phyloP scores from a whole-genome alignment of 2,329 filamentous ascomycete genomes.

The Didymella lethalis region DNA sequence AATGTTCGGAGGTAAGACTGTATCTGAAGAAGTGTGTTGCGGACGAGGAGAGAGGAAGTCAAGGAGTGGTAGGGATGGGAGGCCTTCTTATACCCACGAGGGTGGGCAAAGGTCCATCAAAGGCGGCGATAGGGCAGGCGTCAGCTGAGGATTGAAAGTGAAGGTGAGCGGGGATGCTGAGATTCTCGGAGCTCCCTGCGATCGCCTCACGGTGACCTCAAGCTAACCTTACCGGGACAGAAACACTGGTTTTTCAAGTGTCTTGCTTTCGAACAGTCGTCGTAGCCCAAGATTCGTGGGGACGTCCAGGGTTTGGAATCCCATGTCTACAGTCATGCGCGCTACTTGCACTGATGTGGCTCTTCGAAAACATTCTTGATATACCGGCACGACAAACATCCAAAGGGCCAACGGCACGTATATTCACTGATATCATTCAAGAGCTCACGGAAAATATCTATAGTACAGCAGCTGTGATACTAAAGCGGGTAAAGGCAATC shows the following conservation, averaged over 20 bases:
- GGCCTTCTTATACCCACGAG: not conserved
- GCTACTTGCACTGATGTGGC: no score
- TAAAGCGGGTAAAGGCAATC: no score
- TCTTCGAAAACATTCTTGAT: no score
- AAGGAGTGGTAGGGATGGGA: not conserved
- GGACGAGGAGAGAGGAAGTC: not conserved
- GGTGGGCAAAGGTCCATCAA: not conserved
- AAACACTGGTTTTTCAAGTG: not conserved
- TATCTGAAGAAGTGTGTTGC: not conserved
- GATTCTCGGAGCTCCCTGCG: not conserved
- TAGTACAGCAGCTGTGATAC: no score
- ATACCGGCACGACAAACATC: no score
- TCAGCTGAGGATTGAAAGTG: conserved; percentile 1
- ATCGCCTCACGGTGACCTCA: not conserved
- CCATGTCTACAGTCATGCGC: no score
- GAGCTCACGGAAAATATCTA: no score
- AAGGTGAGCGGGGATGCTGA: conserved; percentile 6
- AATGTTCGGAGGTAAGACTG: not conserved
- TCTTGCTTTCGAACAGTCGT: not conserved
- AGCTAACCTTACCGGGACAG: not conserved
- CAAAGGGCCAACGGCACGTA: no score
- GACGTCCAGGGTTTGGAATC: not conserved
- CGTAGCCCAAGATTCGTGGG: not conserved
- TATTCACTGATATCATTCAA: no score
- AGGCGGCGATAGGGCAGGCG: not conserved